These are phyloP conservation scores for Trypanosomatidae sp. DNA, from an alignment of 208 protist species.

Conservation along the genomic window DNA sequence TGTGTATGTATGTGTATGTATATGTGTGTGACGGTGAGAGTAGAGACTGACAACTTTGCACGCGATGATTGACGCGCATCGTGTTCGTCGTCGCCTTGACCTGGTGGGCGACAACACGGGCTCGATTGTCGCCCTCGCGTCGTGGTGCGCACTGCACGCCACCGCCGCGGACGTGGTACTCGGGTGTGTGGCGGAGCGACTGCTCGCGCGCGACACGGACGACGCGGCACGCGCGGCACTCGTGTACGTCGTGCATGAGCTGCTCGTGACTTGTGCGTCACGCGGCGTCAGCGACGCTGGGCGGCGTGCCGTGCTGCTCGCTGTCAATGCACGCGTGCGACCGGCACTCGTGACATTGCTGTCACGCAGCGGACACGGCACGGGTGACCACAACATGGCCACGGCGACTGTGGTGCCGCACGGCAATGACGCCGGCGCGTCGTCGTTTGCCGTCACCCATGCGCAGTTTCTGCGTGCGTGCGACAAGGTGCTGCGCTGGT, in stretches of 20 bases:
- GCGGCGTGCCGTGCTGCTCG: conserved; percentile 38
- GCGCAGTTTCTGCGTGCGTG: conserved; percentile 23
- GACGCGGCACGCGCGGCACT: conserved; percentile 36
- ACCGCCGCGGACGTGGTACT: conserved; percentile 57
- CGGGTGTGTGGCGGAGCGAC: conserved; percentile 25
- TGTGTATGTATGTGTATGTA: conserved; percentile 2
- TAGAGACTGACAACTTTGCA: neutral
- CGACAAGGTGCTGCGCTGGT: conserved; percentile 51
- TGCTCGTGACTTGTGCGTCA: conserved; percentile 60
- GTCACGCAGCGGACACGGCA: no score
- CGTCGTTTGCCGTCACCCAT: conserved; percentile 4
- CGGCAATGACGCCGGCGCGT: conserved; percentile 17
- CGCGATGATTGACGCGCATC: conserved; percentile 40
- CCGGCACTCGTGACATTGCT: neutral
- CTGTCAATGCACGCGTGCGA: conserved; percentile 28
- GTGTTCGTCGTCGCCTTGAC: conserved; percentile 44
- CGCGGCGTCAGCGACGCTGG: conserved; percentile 43
- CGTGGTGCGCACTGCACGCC: conserved; percentile 80
- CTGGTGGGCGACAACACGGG: conserved; percentile 55
- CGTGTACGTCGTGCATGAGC: conserved; percentile 74
- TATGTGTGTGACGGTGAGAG: neutral
- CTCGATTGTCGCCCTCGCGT: conserved; percentile 66
- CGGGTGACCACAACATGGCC: no score
- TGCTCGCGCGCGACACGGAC: conserved; percentile 27
- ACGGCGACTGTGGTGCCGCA: no score